These are phyloP conservation scores for Penicillium sp. DNA, from an alignment of 2,329 filamentous ascomycete species.

Conservation along the genomic window DNA sequence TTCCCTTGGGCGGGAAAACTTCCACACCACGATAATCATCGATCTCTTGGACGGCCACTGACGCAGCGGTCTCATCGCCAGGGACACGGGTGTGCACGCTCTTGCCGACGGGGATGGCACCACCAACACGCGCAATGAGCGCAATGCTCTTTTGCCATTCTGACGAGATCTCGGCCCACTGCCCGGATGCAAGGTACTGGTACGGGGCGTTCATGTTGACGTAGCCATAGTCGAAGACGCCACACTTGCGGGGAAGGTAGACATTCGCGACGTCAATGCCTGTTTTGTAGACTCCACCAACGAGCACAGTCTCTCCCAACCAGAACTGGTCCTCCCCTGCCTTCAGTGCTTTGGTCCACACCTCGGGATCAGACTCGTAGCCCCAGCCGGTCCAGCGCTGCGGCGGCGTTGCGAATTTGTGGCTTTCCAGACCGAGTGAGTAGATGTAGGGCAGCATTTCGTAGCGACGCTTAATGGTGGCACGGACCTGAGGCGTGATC, in stretches of 20 bases:
- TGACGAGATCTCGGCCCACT: slow-evolving; percentile 53
- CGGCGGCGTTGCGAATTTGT: slow-evolving; percentile 60
- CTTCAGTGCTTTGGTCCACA: slow-evolving; percentile 62
- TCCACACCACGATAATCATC: slow-evolving; percentile 59
- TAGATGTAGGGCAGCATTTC: slow-evolving; percentile 71
- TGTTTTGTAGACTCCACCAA: slow-evolving; percentile 66
- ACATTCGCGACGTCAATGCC: slow-evolving; percentile 55
- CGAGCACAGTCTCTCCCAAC: slow-evolving; percentile 64
- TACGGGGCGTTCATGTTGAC: slow-evolving; percentile 63
- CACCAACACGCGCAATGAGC: slow-evolving; percentile 55
- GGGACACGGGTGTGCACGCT: slow-evolving; percentile 51
- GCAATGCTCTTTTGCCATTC: slow-evolving; percentile 56
- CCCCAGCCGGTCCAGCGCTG: slow-evolving; percentile 74
- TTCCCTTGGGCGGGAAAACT: slow-evolving; percentile 53
- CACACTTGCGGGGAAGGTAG: slow-evolving; percentile 57
- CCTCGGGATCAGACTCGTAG: slow-evolving; percentile 63
- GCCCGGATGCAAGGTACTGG: slow-evolving; percentile 54
- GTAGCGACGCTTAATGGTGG: slow-evolving; percentile 67
- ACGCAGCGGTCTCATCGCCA: slow-evolving; percentile 50
- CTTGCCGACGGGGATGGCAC: slow-evolving; percentile 54
- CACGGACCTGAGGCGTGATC: slow-evolving; percentile 61
- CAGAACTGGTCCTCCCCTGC: slow-evolving; percentile 70
- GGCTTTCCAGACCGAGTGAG: slow-evolving; percentile 61
- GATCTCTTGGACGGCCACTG: slow-evolving; percentile 37
- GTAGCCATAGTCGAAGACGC: slow-evolving; percentile 54